A percentile compares a stretch with the other conserved stretches of the same genome.
phyloP scores from a whole-genome alignment of 768 basidiomycete species.

The Lanmaoa rubissima region DNA sequence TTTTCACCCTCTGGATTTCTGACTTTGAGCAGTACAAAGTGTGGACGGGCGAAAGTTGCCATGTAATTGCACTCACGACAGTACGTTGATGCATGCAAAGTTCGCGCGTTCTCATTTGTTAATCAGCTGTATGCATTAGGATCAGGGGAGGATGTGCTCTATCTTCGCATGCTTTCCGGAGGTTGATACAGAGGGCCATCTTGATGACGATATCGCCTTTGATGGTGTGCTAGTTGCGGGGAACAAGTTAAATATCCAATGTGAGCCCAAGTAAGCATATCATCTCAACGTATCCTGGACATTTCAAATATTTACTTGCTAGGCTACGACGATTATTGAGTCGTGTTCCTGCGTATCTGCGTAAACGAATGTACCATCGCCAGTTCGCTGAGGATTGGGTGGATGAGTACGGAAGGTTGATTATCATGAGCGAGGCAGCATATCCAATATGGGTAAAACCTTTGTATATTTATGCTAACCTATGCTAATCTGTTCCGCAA shows the following conservation, averaged over 20 bases:
- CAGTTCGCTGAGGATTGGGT: constrained; percentile 48
- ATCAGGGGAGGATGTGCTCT: constrained; percentile 40
- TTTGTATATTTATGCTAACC: not conserved
- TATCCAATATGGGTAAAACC: constrained; percentile 52
- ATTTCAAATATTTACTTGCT: constrained; percentile 10
- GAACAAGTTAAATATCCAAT: constrained; percentile 34
- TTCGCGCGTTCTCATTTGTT: not conserved
- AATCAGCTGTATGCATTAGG: constrained; percentile 8
- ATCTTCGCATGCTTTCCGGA: constrained; percentile 42
- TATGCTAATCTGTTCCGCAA: constrained; percentile 21
- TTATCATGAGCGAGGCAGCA: constrained; percentile 59
- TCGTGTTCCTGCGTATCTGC: constrained; percentile 36
- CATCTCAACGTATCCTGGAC: not conserved
- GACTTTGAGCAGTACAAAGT: constrained; percentile 20
- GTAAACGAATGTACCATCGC: constrained; percentile 38
- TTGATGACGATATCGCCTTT: constrained; percentile 24
- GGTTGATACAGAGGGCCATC: constrained; percentile 34
- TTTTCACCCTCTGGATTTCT: not conserved
- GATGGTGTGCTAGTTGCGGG: constrained; percentile 33
- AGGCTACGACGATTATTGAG: constrained; percentile 41
- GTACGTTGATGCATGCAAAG: constrained; percentile 14
- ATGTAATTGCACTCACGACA: constrained; percentile 21
- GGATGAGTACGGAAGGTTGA: constrained; percentile 49
- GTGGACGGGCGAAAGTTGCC: constrained; percentile 29
- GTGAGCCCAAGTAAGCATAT: constrained; percentile 39